A percentile compares a stretch with the other conserved stretches of the same genome.
Conservation (phyloP, 495 filamentous ascomycete species). For the Neurospora sp. region DNA sequence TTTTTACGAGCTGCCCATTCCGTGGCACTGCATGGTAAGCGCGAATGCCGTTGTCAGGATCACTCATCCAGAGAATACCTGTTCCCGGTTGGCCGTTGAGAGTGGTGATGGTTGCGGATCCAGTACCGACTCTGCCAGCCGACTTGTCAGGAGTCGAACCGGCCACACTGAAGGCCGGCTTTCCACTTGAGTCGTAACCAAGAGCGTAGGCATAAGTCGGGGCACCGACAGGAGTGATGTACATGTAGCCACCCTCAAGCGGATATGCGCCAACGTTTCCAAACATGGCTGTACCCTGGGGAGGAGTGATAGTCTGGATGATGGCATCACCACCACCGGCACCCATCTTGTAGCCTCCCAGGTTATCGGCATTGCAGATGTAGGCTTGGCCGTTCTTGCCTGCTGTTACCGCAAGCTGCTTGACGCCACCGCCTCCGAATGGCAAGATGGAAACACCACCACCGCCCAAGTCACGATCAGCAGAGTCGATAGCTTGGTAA, state of each 20-base stretch:
- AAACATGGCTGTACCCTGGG: conserved; percentile 10
- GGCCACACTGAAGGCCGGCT: conserved; percentile 14
- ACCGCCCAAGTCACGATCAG: conserved; percentile 6
- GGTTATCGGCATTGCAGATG: conserved; percentile 28
- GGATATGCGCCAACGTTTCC: conserved; percentile 11
- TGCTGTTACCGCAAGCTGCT: conserved; percentile 19
- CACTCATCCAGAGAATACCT: conserved; percentile 32
- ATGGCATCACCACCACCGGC: conserved; percentile 14
- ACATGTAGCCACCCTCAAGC: conserved; percentile 8
- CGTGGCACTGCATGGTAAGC: conserved; percentile 25
- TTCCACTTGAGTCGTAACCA: conserved; percentile 15
- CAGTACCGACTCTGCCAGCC: conserved; percentile 25
- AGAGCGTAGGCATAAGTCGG: conserved; percentile 32
- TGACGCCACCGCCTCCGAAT: conserved; percentile 22
- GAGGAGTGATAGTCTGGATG: conserved; percentile 28
- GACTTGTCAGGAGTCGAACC: conserved; percentile 22
- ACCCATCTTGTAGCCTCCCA: conserved; percentile 23
- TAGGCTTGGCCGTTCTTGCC: conserved; percentile 31
- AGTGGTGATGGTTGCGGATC: conserved; percentile 30
- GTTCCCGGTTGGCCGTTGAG: conserved; percentile 29
- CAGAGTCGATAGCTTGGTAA: conserved; percentile 6
- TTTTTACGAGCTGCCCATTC: conserved; percentile 3
- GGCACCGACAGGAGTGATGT: conserved; percentile 13
- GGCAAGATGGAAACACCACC: conserved; percentile 20
- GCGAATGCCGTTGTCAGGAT: conserved; percentile 29